A percentile compares a stretch with the other conserved stretches of the same genome.
Evolutionary conservation across 2,329 filamentous ascomycete species (phyloP).

Genomic region (Raffaelea albimanens): DNA sequence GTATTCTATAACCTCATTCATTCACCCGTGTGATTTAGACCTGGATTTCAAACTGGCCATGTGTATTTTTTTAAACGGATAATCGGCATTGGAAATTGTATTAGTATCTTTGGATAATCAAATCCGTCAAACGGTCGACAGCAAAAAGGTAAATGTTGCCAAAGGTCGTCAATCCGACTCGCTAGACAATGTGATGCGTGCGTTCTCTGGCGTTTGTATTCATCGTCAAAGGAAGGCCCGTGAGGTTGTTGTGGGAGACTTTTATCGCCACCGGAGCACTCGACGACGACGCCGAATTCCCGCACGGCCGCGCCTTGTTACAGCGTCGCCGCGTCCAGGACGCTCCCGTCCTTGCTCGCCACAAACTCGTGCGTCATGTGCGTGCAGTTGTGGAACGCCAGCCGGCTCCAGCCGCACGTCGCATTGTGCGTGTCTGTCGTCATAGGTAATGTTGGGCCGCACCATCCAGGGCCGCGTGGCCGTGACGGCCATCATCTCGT

Average conservation of each 20-base stretch:
- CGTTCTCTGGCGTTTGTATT: too few relatives aligned
- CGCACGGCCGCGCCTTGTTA: slow-evolving; percentile 13
- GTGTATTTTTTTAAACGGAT: too few relatives aligned
- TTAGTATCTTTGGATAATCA: too few relatives aligned
- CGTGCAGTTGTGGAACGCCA: slow-evolving; percentile 29
- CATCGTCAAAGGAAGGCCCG: neutral
- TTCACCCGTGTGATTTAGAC: too few relatives aligned
- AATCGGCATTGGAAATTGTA: too few relatives aligned
- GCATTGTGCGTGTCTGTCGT: slow-evolving; percentile 24
- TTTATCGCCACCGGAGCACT: too few relatives aligned
- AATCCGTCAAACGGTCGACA: too few relatives aligned
- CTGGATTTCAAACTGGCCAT: too few relatives aligned
- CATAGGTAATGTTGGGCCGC: slow-evolving; percentile 14
- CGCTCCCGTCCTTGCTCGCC: slow-evolving; percentile 18
- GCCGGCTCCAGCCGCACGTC: slow-evolving; percentile 25
- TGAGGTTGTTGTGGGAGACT: neutral
- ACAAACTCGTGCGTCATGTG: slow-evolving; percentile 28
- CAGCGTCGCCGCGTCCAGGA: slow-evolving; percentile 21
- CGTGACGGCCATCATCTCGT: slow-evolving; percentile 33
- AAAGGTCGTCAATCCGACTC: too few relatives aligned
- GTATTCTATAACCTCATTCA: too few relatives aligned
- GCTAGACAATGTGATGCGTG: too few relatives aligned
- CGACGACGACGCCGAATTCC: neutral
- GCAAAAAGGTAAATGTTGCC: too few relatives aligned
- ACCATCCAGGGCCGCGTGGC: slow-evolving; percentile 38